Percentiles rank a stretch among this genome's conserved stretches.
These are phyloP conservation scores for Lumnitzera littorea DNA, from an alignment of 345 rosid genomes.

Conservation along the genomic window DNA sequence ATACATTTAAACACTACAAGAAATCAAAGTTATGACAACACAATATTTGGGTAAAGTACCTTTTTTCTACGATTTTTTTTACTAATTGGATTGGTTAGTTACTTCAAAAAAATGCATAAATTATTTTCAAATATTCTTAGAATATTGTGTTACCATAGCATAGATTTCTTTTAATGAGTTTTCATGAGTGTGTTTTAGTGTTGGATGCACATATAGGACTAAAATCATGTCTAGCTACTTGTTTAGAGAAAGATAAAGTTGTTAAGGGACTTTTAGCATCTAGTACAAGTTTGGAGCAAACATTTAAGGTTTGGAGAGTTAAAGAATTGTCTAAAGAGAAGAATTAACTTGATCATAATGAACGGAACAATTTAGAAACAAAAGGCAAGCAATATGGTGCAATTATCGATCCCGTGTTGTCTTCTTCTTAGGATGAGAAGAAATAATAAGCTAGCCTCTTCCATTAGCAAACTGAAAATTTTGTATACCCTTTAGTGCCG, in stretches of 20 bases:
- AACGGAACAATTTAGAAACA: neutral
- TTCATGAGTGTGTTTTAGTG: conserved; percentile 43
- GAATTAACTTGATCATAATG: neutral
- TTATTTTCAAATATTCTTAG: no score
- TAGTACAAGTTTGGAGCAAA: conserved; percentile 47
- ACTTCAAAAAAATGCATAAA: no score
- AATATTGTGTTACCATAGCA: no score
- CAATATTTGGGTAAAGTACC: no score
- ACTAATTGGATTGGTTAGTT: no score
- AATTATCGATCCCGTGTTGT: conserved; percentile 37
- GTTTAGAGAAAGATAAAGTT: conserved; percentile 35
- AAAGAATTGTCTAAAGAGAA: conserved; percentile 38
- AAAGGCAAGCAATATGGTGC: conserved; percentile 11
- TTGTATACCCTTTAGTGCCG: no score
- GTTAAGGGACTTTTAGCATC: conserved; percentile 43
- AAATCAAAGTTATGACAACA: no score
- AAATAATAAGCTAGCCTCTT: conserved; percentile 20
- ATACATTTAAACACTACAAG: no score
- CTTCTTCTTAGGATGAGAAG: conserved; percentile 53
- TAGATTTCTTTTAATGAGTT: neutral
- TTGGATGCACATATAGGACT: conserved; percentile 48
- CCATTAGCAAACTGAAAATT: no score
- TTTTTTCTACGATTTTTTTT: no score
- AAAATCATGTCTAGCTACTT: conserved; percentile 34
- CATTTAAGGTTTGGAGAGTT: conserved; percentile 45